phyloP scores from a whole-genome alignment of 2,329 filamentous ascomycete species.

The Fusarium sp. region DNA sequence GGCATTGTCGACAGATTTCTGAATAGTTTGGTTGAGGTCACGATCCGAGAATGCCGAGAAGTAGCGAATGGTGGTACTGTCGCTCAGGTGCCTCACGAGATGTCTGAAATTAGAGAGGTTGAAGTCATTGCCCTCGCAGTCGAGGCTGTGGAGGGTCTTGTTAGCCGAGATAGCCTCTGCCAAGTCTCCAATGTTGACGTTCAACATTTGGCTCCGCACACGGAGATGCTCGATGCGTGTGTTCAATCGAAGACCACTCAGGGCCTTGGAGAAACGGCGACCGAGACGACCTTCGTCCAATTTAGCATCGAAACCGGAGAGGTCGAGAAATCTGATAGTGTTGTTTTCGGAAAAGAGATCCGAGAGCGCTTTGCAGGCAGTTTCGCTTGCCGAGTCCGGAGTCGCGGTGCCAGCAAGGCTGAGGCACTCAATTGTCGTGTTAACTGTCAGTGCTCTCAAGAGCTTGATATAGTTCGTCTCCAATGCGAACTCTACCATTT shows the following conservation, averaged over 20 bases:
- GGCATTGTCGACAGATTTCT: constrained; percentile 53
- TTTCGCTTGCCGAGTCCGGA: constrained; percentile 61
- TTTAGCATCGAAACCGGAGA: constrained; percentile 71
- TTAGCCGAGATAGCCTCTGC: constrained; percentile 67
- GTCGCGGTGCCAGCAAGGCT: constrained; percentile 70
- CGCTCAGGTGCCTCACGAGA: constrained; percentile 61
- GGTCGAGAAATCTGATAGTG: constrained; percentile 68
- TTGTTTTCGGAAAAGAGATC: constrained; percentile 67
- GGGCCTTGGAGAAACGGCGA: constrained; percentile 66
- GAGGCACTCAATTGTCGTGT: constrained; percentile 66
- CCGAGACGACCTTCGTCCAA: constrained; percentile 72
- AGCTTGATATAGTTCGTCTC: constrained; percentile 68
- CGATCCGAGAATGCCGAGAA: constrained; percentile 60
- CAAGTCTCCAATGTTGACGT: constrained; percentile 68
- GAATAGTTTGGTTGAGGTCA: constrained; percentile 55
- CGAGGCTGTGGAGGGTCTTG: constrained; percentile 65
- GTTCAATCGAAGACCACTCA: constrained; percentile 64
- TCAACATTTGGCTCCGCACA: constrained; percentile 70
- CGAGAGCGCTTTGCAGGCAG: constrained; percentile 65
- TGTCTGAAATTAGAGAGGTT: constrained; percentile 67
- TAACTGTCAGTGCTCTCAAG: constrained; percentile 65
- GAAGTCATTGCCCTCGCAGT: constrained; percentile 70
- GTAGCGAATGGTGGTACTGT: constrained; percentile 61
- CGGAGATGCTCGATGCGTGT: constrained; percentile 65
- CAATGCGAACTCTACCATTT: constrained; percentile 71